Conservation (phyloP, 345 rosid species). For the Aurinia saxatilis region DNA sequence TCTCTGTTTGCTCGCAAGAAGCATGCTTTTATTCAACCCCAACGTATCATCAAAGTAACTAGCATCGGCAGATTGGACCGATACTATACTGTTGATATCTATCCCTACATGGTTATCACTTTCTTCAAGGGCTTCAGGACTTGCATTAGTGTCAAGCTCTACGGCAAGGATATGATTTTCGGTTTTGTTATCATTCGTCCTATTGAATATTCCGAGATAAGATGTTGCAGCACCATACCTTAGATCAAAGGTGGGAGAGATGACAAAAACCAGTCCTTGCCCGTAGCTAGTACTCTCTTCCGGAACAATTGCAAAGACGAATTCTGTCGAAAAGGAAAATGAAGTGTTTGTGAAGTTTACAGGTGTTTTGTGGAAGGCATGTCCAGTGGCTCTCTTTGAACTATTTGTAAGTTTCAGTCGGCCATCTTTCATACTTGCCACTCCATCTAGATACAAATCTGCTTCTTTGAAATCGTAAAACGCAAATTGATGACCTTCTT, state of each 20-base stretch:
- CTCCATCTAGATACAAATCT: background rate
- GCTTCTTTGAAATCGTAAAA: background rate
- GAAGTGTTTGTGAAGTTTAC: background rate
- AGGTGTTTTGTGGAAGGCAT: conserved; percentile 31
- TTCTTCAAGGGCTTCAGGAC: conserved; percentile 29
- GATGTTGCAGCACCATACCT: background rate
- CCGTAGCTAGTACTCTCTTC: conserved; percentile 4
- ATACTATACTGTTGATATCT: conserved; percentile 34
- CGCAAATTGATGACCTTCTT: background rate
- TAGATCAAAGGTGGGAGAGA: conserved; percentile 14
- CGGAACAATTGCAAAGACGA: conserved; percentile 28
- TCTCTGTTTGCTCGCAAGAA: conserved; percentile 24
- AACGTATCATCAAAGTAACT: conserved; percentile 15
- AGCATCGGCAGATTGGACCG: conserved; percentile 21
- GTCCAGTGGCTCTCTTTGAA: conserved; percentile 19
- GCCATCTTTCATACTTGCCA: conserved; percentile 21
- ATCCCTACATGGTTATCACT: conserved; percentile 44
- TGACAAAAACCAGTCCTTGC: conserved; percentile 27
- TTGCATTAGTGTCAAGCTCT: conserved; percentile 38
- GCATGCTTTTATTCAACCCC: conserved; percentile 11
- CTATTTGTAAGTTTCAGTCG: conserved; percentile 39
- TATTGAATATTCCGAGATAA: conserved; percentile 38
- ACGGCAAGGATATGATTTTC: conserved; percentile 39
- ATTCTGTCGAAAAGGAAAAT: conserved; percentile 22
- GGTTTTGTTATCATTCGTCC: background rate